Evolutionary conservation across 2,329 filamentous ascomycete genomes (phyloP).

Genomic region (Fusarium hostae): DNA sequence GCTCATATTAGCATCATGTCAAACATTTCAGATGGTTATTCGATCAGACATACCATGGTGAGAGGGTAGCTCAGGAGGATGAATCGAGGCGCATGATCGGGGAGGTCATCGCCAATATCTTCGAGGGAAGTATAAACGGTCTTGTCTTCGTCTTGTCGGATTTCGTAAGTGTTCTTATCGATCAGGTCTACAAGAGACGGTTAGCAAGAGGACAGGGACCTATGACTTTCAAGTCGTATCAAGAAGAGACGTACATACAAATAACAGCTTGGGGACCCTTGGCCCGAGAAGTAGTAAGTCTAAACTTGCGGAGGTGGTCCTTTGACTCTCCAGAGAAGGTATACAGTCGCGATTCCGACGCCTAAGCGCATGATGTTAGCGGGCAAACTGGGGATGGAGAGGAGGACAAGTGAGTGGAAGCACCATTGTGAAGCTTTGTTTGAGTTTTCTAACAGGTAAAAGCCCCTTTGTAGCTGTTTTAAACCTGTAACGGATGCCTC

Average conservation of each 20-base stretch:
- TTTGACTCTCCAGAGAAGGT: constrained; percentile 92
- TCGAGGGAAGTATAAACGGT: constrained; percentile 82
- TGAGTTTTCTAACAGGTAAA: not conserved
- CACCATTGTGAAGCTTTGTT: constrained; percentile 32
- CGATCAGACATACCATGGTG: constrained; percentile 72
- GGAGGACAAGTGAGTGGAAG: not conserved
- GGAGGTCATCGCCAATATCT: constrained; percentile 87
- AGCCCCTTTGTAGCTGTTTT: constrained; percentile 1
- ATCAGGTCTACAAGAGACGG: constrained; percentile 75
- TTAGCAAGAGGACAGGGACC: constrained; percentile 23
- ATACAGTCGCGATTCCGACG: constrained; percentile 88
- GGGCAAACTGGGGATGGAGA: not conserved
- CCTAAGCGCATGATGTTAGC: constrained; percentile 43
- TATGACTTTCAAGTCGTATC: not conserved
- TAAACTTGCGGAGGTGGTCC: constrained; percentile 92
- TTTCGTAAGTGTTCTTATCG: constrained; percentile 89
- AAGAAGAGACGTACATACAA: constrained; percentile 72
- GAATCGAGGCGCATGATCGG: constrained; percentile 90
- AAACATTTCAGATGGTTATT: not conserved
- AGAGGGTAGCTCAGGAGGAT: constrained; percentile 91
- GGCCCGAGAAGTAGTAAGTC: constrained; percentile 86
- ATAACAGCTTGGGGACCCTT: constrained; percentile 91
- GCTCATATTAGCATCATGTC: constrained; percentile 24
- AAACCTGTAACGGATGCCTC: constrained; percentile 4
- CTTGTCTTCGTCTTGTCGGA: constrained; percentile 82